Evolutionary conservation across 108 stramenopile species (phyloP), one percentile per base, ranked within the genome.

Genomic region (Cyclotella choctawhatcheeana): DNA sequence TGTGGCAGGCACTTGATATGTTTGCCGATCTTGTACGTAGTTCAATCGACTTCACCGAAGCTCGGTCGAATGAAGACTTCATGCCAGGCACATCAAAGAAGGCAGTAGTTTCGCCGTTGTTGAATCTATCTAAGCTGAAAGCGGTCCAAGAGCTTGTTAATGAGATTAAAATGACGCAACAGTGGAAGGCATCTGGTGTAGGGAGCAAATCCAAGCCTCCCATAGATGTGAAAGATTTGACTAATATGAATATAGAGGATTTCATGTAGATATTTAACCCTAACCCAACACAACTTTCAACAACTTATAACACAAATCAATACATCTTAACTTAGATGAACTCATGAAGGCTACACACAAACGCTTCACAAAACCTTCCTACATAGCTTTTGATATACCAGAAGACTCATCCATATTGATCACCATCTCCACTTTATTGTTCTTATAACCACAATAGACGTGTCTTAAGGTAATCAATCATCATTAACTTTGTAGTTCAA

Each of bases 41-140:
- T 58, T 88, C 91, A 0, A 83, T 95, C 18, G 94, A 91, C 63
- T 95, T 91, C 65, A 85, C 85, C 0, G 90, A 95, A 86, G 89
- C 75, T 71, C 90, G 68, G 8, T 56, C 67, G 0, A 81, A 81
- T 54, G 79, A 73, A 29, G 54, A 59, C 81, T 86, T 55, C 77
- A 88, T 77, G 85, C 92, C 73, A 44, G 89, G 55, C 29, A 14
- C 29, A 56, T 56, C 55, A 62, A 83, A 68, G 80, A 85, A 55
- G 43, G 71, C n/a, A n/a, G n/a, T 31, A 8, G 20, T 56, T 8
- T 65, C 72, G 12, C 61, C 79, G 16, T 52, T 86, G 25, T 58
- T 95, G 25, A 78, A 95, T 59, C 24, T 85, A 17, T 44, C 73
- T 18, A 67, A 87, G n/a, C 72, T 95, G 29, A 82, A 85, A 54